A percentile compares a stretch with the other conserved stretches of the same genome.
These are phyloP conservation scores for Plantago ovata DNA, from an alignment of 257 asterid genomes.

Conservation along the genomic window DNA sequence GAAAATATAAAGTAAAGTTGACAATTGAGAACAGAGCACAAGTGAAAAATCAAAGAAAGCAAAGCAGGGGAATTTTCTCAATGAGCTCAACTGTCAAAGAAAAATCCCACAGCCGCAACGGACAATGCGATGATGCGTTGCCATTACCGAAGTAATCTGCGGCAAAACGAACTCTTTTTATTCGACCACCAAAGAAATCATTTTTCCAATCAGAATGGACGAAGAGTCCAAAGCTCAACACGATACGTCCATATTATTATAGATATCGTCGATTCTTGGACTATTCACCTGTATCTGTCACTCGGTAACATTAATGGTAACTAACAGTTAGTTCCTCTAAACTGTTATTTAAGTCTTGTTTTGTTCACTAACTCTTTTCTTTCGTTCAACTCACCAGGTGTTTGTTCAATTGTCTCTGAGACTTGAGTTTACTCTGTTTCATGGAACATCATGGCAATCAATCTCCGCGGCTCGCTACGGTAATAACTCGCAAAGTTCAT, in stretches of 20 bases:
- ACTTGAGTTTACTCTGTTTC: slow-evolving; percentile 1
- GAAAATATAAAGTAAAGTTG: too few species aligned
- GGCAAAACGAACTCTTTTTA: too few species aligned
- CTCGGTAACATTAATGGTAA: slow-evolving; percentile 9
- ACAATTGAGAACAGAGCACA: too few species aligned
- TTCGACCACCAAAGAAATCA: too few species aligned
- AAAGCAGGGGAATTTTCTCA: too few species aligned
- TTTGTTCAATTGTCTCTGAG: not conserved
- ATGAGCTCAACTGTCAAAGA: too few species aligned
- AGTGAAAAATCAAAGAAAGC: too few species aligned
- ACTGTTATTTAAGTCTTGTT: slow-evolving; percentile 10
- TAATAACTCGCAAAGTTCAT: slow-evolving; percentile 1
- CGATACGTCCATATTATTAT: slow-evolving; percentile 14
- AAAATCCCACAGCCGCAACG: too few species aligned
- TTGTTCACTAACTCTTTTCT: slow-evolving; percentile 4
- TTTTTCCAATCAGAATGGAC: slow-evolving; percentile 24
- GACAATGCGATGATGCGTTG: too few species aligned
- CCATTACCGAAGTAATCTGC: too few species aligned
- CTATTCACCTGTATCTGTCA: slow-evolving; percentile 1
- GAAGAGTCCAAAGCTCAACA: slow-evolving; percentile 32
- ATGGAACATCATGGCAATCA: slow-evolving; percentile 29
- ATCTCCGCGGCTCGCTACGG: slow-evolving; percentile 24
- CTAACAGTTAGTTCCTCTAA: not conserved
- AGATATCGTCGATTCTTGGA: slow-evolving; percentile 25
- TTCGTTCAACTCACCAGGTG: slow-evolving; percentile 21